Evolutionary conservation across 495 filamentous ascomycete genomes (phyloP), one percentile per base, ranked within the genome.

Genomic region (Schizothecium vesticola): DNA sequence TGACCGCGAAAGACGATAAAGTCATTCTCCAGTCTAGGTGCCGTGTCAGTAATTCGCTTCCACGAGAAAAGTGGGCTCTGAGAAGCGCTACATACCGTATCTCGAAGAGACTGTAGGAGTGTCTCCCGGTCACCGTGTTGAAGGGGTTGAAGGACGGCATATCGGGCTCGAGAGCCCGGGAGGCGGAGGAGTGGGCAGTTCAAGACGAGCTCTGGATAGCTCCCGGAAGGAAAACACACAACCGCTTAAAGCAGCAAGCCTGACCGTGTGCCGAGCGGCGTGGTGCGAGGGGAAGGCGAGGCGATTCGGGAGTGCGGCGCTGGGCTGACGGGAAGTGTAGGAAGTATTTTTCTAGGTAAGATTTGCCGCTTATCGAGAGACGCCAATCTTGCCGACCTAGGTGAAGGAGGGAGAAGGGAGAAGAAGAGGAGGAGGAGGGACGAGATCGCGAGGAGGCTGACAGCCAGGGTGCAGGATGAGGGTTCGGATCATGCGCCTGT

Each of bases 1-100:
- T 77, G 83, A 56, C 92, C 92, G 23, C 91, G 89, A 56, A 96
- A 88, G 13, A 95, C 86, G 64, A 94, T 84, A 56, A 93, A 89
- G 68, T 92, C 89, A 68, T 91, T 87, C 23, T 94, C 90, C 65
- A 93, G 85, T 23, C 92, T 96, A 71, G 24, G 58, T 23, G 8
- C 23, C 16, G 21, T 11, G 56, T 68, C 7, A 70, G 64, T 23
- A 28, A 60, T 67, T 33, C 63, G 55, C 16, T 9, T 13, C 13
- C 56, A 43, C 24, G 31, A 28, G 31, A 26, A 63, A n/a, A 10
- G 22, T 59, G 13, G 68, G 22, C 33, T 56, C 1, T 29, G 13
- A 3, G 22, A 16, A 19, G 36, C 26, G 26, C 59, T 59, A 60
- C 83, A 72, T 75, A 87, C 85, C 85, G 82, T 65, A 87, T 84